These are phyloP conservation scores for Litsea cubeba DNA, from an alignment of 164 flowering plant genomes.

Conservation along the genomic window DNA sequence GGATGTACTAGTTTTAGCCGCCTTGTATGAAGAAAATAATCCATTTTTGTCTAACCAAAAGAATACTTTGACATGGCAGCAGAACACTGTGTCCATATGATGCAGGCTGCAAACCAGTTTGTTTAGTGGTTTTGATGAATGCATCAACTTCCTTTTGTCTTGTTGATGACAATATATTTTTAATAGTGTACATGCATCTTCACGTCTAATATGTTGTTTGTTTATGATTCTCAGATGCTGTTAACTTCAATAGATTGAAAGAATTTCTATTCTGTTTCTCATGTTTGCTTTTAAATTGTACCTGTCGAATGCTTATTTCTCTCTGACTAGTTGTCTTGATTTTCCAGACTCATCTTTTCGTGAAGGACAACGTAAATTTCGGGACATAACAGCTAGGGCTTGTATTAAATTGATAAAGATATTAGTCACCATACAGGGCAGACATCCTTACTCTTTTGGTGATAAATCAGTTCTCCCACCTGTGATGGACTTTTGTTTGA, in stretches of 20 bases:
- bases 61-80: no score
- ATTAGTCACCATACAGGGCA: conserved; percentile 57
- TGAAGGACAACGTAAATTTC: conserved; percentile 48
- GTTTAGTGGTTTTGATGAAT: no score
- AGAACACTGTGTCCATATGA: no score
- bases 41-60: no score
- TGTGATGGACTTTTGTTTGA: conserved; percentile 78
- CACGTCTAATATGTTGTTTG: no score
- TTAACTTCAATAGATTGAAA: conserved; percentile 1
- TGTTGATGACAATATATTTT: no score
- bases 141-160: no score
- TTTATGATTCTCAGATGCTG: not conserved
- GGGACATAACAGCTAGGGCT: conserved; percentile 60
- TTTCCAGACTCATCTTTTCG: conserved; percentile 73
- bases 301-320: not conserved
- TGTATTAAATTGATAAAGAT: conserved; percentile 87
- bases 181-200: no score
- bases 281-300: not conserved
- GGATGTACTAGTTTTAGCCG: no score
- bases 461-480: conserved; percentile 70
- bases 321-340: not conserved
- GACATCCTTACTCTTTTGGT: conserved; percentile 94
- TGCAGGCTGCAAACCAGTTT: no score
- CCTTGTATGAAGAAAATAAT: no score
- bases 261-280: not conserved